Evolutionary conservation across 2,329 filamentous ascomycete species (phyloP).

Genomic region (Dactylellina haptotyla): DNA sequence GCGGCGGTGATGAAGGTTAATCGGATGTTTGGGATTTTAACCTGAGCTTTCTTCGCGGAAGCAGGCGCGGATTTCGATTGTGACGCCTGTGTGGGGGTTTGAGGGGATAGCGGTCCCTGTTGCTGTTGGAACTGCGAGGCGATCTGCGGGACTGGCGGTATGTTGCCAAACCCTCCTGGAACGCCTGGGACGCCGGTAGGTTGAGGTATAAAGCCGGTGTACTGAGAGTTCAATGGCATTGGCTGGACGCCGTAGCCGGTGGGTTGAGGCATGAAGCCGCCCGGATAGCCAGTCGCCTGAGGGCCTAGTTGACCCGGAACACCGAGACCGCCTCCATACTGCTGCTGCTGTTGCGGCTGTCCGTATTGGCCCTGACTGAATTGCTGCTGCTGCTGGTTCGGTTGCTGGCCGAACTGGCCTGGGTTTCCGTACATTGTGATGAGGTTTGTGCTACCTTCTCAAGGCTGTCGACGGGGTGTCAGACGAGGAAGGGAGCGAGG

Average conservation of each 20-base stretch:
- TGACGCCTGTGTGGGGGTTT: conserved; percentile 66
- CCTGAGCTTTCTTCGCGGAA: conserved; percentile 65
- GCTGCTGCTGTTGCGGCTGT: conserved; percentile 56
- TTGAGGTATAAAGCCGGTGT: conserved; percentile 71
- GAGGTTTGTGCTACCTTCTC: not conserved
- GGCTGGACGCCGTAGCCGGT: conserved; percentile 65
- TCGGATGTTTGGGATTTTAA: conserved; percentile 91
- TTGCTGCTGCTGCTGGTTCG: conserved; percentile 54
- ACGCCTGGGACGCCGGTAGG: conserved; percentile 65
- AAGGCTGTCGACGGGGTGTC: not conserved
- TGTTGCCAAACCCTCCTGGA: conserved; percentile 62
- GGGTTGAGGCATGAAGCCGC: conserved; percentile 63
- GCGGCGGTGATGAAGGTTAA: conserved; percentile 94
- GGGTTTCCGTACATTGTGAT: conserved; percentile 50
- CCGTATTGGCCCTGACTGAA: conserved; percentile 32
- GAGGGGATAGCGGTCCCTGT: conserved; percentile 68
- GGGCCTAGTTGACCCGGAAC: conserved; percentile 65
- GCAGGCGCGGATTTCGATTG: conserved; percentile 65
- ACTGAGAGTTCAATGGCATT: conserved; percentile 71
- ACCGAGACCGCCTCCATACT: conserved; percentile 63
- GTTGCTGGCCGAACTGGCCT: conserved; percentile 48
- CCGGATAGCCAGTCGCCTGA: conserved; percentile 68
- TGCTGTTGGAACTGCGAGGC: conserved; percentile 67
- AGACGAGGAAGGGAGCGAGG: not conserved
- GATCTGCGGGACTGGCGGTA: conserved; percentile 66